Evolutionary conservation across 2,329 filamentous ascomycete genomes (phyloP).

Genomic region (Ophiocordyceps robertsii): DNA sequence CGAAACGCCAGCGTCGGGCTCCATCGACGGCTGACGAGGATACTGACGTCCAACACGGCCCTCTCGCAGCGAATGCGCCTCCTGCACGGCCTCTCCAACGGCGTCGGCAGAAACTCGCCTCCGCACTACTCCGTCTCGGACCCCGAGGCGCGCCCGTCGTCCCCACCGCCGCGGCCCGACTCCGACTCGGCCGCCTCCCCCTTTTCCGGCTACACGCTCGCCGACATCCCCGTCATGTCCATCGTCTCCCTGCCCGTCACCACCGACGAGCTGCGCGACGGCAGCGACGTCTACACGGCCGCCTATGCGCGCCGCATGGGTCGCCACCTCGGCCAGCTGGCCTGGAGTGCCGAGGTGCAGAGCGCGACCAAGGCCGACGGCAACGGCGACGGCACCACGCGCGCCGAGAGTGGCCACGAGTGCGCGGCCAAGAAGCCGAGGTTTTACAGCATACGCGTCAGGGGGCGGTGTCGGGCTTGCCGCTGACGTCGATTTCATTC

Average conservation of each 20-base stretch:
- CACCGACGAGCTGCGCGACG: constrained; percentile 16
- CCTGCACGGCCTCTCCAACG: constrained; percentile 7
- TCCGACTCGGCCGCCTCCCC: constrained; percentile 8
- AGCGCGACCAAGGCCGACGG: not conserved
- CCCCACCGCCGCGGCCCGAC: constrained; percentile 1
- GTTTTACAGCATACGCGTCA: constrained; percentile 1
- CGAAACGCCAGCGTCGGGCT: constrained; percentile 20
- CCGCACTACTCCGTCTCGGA: not conserved
- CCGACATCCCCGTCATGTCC: constrained; percentile 16
- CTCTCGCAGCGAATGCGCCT: constrained; percentile 18
- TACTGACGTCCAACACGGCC: constrained; percentile 20
- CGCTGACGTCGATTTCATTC: too few species aligned
- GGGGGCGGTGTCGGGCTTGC: not conserved
- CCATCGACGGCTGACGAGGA: constrained; percentile 17
- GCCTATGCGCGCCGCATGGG: constrained; percentile 14
- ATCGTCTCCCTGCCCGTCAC: constrained; percentile 17
- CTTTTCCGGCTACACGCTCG: constrained; percentile 17
- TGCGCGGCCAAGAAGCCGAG: constrained; percentile 1
- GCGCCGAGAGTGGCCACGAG: not conserved
- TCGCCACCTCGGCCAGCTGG: constrained; percentile 13
- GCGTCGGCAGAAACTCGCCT: not conserved
- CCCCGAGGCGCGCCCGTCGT: not conserved
- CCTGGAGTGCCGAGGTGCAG: not conserved
- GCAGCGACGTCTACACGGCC: constrained; percentile 17
- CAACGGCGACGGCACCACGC: not conserved